Conservation (phyloP, 2,329 filamentous ascomycete genomes). For the Fusarium fracticaudum region DNA sequence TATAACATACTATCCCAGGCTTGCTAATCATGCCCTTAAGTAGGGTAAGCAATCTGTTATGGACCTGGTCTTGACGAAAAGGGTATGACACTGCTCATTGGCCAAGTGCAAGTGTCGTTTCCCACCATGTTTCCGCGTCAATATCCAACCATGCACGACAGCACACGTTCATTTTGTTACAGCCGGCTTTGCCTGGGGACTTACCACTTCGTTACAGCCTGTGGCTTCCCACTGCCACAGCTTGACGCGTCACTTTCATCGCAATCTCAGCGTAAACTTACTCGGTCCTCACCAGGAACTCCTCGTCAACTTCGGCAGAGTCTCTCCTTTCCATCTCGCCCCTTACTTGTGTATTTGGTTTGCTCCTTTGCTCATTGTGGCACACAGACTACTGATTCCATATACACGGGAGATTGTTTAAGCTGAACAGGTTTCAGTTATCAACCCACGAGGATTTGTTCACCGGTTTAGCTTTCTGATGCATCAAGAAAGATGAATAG, state of each 20-base stretch:
- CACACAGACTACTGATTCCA: too few species aligned
- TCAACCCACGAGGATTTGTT: accelerated
- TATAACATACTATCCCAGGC: too few species aligned
- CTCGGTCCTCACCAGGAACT: too few species aligned
- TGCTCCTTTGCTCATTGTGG: neutral
- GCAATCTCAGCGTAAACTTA: neutral
- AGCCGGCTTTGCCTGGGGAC: neutral
- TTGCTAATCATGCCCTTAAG: too few species aligned
- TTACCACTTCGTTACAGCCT: neutral
- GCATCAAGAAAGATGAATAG: neutral
- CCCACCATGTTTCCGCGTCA: neutral
- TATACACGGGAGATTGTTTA: too few species aligned
- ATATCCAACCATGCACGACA: neutral
- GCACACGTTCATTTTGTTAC: too few species aligned
- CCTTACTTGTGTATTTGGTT: too few species aligned
- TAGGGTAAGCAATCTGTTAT: neutral
- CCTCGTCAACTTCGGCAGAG: neutral
- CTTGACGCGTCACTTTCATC: too few species aligned
- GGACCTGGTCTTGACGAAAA: neutral
- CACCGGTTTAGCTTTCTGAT: neutral
- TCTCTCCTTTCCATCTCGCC: neutral
- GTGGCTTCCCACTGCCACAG: too few species aligned
- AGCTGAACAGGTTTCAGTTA: too few species aligned
- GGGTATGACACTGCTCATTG: neutral
- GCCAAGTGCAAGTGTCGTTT: neutral